phyloP scores from a whole-genome alignment of 192 early-diverging fungal species.

The Martensiomyces pterosporus region DNA sequence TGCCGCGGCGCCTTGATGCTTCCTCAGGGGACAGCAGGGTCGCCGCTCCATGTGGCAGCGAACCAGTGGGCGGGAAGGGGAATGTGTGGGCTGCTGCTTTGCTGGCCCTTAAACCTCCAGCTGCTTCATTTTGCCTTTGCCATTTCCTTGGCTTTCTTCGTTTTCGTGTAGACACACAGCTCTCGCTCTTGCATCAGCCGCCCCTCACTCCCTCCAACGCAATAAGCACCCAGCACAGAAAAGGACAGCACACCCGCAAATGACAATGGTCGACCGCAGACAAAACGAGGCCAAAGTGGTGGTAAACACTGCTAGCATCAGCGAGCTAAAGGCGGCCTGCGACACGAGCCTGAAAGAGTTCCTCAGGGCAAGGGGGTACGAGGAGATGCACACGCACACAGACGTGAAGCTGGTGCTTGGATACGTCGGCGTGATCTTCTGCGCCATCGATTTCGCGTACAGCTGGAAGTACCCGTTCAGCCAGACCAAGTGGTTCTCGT shows the following conservation, averaged over 20 bases:
- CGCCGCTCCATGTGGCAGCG: too few relatives aligned
- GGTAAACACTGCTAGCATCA: constrained; percentile 48
- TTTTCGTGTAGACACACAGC: too few relatives aligned
- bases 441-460: constrained; percentile 65
- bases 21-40: too few relatives aligned
- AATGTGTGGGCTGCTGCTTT: neutral
- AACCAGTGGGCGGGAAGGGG: too few relatives aligned
- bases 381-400: constrained; percentile 73
- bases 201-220: too few relatives aligned
- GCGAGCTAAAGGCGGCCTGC: constrained; percentile 60
- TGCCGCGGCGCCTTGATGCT: too few relatives aligned
- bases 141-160: neutral
- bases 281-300: constrained; percentile 14
- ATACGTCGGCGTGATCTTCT: constrained; percentile 69
- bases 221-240: neutral
- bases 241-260: neutral
- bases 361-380: constrained; percentile 50
- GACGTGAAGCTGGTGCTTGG: constrained; percentile 80
- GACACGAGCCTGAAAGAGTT: constrained; percentile 59
- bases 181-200: neutral
- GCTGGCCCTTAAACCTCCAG: too few relatives aligned
- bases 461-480: constrained; percentile 65
- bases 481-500: constrained; percentile 57
- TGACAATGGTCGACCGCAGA: constrained; percentile 4
- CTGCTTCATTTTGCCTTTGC: neutral